A percentile compares a stretch with the other conserved stretches of the same genome.
Conservation (phyloP, 2,329 filamentous ascomycete species). For the Aspergillus sp. region DNA sequence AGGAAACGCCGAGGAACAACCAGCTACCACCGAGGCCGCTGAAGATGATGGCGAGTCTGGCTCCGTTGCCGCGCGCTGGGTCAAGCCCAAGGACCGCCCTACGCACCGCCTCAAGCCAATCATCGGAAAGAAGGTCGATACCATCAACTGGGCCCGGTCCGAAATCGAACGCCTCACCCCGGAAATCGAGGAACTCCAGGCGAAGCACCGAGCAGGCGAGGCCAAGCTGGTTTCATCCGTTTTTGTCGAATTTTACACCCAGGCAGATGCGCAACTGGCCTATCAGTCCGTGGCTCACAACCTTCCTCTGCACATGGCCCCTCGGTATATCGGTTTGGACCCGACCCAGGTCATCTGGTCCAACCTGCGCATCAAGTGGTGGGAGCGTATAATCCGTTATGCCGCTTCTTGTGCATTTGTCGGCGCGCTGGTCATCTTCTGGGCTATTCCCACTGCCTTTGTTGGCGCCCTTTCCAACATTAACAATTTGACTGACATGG, state of each 20-base stretch:
- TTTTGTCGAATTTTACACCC: conserved; percentile 85
- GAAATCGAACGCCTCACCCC: conserved; percentile 76
- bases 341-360: conserved; percentile 84
- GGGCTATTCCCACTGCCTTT: conserved; percentile 72
- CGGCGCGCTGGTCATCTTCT: conserved; percentile 79
- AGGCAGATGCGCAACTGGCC: conserved; percentile 81
- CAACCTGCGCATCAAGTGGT: conserved; percentile 81
- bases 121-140: conserved; percentile 87
- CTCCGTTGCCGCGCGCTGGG: conserved; percentile 70
- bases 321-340: conserved; percentile 77
- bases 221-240: conserved; percentile 70
- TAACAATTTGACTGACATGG: conserved; percentile 60
- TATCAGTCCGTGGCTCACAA: conserved; percentile 87
- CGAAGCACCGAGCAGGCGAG: conserved; percentile 64
- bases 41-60: conserved; percentile 67
- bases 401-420: conserved; percentile 72
- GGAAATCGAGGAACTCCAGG: conserved; percentile 67
- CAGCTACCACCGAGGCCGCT: conserved; percentile 41
- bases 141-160: conserved; percentile 82
- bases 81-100: conserved; percentile 71
- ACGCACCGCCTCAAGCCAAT: conserved; percentile 71
- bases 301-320: conserved; percentile 80
- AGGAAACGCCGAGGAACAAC: conserved; percentile 39
- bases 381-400: conserved; percentile 75
- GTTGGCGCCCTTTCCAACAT: conserved; percentile 89